Evolutionary conservation across 78 protist genomes (phyloP), one percentile per base, ranked within the genome.

Genomic region (Dictyostelium purpureum): DNA sequence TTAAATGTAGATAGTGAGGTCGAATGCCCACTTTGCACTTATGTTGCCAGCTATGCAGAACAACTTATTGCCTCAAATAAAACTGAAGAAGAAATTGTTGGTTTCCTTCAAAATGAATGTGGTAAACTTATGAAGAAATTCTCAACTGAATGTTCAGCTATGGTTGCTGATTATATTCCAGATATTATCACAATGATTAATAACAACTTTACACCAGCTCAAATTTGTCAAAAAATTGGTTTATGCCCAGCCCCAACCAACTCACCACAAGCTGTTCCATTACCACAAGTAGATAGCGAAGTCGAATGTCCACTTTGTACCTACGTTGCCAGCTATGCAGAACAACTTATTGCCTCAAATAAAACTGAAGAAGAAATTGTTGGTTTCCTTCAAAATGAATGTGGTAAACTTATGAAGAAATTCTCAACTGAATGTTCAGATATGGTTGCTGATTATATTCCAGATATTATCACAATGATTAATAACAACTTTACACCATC

Each of bases 1-100:
- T 19, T 16, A n/a, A 11, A 54, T n/a, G 11, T 1, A 33, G 69
- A 43, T 9, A 49, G 35, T 12, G 24, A 38, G 45, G 10, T 52
- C 2, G 65, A 79, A 12, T 79, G 88, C 35, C 35, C 33, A 24
- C 7, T 79, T n/a, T 79, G 88, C 43, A 38, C 31, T 19, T 66
- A 21, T 19, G 51, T 79, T 35, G 37, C 70, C 24, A 18, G 24
- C 24, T 26, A 59, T 43, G 88, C 37, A 35, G 88, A 79, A 35
- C 4, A 14, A 4, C 66, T 42, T 47, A 24, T 79, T 12, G 52
- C n/a, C 7, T 0, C 9, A 1, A 79, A 79, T 45, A 31, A 37
- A 67, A 79, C 77, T 26, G 45, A 42, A 16, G 45, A 35, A 16
- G 66, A 42, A 43, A 63, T 79, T 14, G 18, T 43, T 26, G 45